Percentiles rank a stretch among this genome's conserved stretches.
phyloP scores from a whole-genome alignment of 2,329 filamentous ascomycete species.

The Fusarium sp. region DNA sequence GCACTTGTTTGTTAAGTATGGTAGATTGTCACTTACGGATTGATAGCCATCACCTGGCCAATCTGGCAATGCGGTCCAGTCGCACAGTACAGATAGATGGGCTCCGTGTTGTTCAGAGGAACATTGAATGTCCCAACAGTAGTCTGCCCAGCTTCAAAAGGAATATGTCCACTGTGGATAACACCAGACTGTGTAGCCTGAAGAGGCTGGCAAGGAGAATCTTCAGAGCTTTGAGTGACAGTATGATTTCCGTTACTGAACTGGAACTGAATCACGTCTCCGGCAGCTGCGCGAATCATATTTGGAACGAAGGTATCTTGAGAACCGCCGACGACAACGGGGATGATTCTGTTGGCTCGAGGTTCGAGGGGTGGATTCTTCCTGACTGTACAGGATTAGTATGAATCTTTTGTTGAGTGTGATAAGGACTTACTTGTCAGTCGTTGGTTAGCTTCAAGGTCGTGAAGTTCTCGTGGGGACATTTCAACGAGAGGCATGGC shows the following conservation, averaged over 20 bases:
- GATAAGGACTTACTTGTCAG: conserved; percentile 8
- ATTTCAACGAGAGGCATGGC: conserved; percentile 31
- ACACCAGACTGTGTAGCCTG: conserved; percentile 50
- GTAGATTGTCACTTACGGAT: conserved; percentile 52
- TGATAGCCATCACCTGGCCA: conserved; percentile 65
- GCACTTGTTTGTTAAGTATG: not conserved
- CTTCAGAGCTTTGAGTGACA: conserved; percentile 55
- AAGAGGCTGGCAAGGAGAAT: conserved; percentile 55
- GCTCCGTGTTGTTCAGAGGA: conserved; percentile 56
- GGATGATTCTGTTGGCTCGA: conserved; percentile 42
- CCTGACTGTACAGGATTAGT: not conserved
- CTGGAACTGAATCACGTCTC: conserved; percentile 58
- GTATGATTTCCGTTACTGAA: conserved; percentile 60
- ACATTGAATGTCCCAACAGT: conserved; percentile 62
- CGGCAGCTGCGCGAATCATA: conserved; percentile 49
- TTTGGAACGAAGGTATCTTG: conserved; percentile 57
- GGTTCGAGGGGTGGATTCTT: conserved; percentile 43
- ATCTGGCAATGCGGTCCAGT: conserved; percentile 61
- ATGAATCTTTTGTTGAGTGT: rapidly evolving
- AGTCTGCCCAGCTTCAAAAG: conserved; percentile 52
- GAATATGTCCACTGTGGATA: conserved; percentile 58
- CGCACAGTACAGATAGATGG: conserved; percentile 65
- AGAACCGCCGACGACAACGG: conserved; percentile 54
- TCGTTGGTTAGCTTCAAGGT: not conserved
- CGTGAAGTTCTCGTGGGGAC: conserved; percentile 5